Conservation (phyloP, 495 filamentous ascomycete genomes). For the Talaromyces nanjingensis region DNA sequence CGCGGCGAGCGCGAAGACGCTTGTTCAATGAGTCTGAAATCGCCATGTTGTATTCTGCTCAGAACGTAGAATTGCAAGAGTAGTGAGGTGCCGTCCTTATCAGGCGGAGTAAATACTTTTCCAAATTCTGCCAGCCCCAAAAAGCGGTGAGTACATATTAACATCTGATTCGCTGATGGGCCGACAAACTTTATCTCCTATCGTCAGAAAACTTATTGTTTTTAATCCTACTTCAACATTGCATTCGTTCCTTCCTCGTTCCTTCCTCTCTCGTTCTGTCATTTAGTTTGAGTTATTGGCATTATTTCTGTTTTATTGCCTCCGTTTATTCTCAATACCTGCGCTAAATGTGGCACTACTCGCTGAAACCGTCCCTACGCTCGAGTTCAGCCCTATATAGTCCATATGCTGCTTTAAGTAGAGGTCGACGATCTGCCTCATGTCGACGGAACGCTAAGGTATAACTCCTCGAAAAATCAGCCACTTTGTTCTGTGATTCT, state of each 20-base stretch:
- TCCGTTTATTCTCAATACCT: neutral
- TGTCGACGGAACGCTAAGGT: slow-evolving; percentile 2
- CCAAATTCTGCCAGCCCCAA: slow-evolving; percentile 6
- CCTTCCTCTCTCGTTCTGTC: neutral
- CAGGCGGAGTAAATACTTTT: neutral
- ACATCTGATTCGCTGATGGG: neutral
- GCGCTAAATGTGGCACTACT: neutral
- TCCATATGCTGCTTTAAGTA: neutral
- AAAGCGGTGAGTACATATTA: slow-evolving; percentile 14
- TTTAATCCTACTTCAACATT: neutral
- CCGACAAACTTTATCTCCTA: neutral
- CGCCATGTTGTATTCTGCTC: slow-evolving; percentile 25
- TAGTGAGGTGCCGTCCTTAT: neutral
- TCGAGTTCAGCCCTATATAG: neutral
- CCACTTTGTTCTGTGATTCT: neutral
- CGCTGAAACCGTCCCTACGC: neutral
- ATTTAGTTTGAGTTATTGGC: neutral
- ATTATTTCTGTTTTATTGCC: neutral
- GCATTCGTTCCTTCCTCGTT: neutral
- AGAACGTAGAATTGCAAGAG: neutral
- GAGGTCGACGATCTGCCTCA: neutral
- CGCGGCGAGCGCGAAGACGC: slow-evolving; percentile 50
- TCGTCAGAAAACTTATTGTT: neutral
- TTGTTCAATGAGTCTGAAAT: slow-evolving; percentile 48
- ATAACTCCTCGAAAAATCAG: neutral